phyloP scores from a whole-genome alignment of 495 filamentous ascomycete species.

The Annulohypoxylon nitens region DNA sequence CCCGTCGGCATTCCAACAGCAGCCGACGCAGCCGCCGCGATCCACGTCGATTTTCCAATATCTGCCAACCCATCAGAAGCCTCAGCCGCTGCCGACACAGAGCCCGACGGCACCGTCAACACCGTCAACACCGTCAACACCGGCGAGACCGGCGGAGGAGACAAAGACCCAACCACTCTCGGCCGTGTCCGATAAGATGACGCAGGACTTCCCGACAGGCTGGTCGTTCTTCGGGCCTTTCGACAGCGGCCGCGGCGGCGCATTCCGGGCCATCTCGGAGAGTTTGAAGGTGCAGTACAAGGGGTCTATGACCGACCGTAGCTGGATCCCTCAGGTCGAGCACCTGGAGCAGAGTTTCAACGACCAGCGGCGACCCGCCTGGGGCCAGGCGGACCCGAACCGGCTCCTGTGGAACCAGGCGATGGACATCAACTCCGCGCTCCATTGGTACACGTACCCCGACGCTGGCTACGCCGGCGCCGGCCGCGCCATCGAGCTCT shows the following conservation, averaged over 20 bases:
- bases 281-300: not conserved
- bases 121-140: too few species aligned
- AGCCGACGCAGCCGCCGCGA: too few species aligned
- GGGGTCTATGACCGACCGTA: not conserved
- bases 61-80: too few species aligned
- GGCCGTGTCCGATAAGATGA: too few species aligned
- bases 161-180: too few species aligned
- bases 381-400: not conserved
- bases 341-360: not conserved
- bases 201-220: not conserved
- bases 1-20: too few species aligned
- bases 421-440: not conserved
- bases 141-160: too few species aligned
- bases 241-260: not conserved
- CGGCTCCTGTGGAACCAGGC: not conserved
- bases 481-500: not conserved
- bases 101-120: too few species aligned
- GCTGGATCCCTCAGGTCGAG: not conserved
- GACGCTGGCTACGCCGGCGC: not conserved
- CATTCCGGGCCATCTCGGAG: not conserved
- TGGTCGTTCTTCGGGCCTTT: not conserved
- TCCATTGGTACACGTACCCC: not conserved
- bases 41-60: too few species aligned
- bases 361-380: not conserved
- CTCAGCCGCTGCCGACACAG: too few species aligned